These are phyloP conservation scores for Magnusiomyces ingens DNA, from an alignment of 1,139 yeast species.

Conservation along the genomic window DNA sequence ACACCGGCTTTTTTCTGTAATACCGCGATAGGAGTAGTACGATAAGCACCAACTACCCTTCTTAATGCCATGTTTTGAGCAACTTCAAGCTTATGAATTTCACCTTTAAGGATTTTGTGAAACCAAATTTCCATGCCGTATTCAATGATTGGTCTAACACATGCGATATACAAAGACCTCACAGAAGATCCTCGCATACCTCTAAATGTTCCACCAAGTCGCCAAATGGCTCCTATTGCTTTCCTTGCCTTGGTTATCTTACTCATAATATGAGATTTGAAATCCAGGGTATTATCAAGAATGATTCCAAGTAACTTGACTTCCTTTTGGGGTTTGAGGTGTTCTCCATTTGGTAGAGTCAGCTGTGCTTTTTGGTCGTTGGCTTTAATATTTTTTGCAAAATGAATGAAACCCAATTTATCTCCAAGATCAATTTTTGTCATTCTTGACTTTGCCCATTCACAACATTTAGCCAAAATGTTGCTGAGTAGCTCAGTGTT, in stretches of 20 bases:
- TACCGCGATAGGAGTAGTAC: not conserved
- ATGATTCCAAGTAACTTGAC: not conserved
- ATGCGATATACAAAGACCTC: not conserved
- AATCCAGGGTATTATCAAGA: not conserved
- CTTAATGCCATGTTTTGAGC: not conserved
- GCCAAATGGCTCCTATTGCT: not conserved
- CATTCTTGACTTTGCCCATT: not conserved
- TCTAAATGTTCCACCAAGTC: not conserved
- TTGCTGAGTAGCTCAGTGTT: not conserved
- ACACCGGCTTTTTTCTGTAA: not conserved
- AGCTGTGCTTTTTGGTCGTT: not conserved
- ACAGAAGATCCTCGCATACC: not conserved
- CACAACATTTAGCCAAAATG: not conserved
- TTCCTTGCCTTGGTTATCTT: not conserved
- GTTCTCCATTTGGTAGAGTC: not conserved
- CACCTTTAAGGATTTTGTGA: not conserved
- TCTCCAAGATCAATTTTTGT: constrained; percentile 12
- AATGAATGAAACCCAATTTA: not conserved
- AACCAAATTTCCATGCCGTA: not conserved
- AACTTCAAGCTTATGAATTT: not conserved
- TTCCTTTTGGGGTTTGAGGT: not conserved
- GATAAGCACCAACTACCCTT: not conserved
- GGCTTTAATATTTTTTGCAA: not conserved
- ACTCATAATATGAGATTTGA: not conserved
- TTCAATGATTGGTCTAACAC: not conserved